Conservation (phyloP, 805 yeast species). For the Saturnispora dispora region DNA sequence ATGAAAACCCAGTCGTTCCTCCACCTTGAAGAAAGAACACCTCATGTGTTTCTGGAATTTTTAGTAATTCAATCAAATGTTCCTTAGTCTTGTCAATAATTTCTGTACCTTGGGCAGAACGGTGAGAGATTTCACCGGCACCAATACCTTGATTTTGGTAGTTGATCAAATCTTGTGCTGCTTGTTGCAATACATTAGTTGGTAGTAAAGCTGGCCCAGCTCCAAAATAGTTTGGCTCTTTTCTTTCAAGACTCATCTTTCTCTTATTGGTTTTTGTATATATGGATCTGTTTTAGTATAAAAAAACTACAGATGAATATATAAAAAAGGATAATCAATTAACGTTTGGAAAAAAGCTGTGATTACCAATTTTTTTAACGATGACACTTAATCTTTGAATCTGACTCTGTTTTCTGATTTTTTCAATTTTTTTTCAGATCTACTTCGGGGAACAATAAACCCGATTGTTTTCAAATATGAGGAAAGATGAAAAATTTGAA, state of each 20-base stretch:
- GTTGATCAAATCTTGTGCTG: conserved; percentile 73
- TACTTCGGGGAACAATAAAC: not conserved
- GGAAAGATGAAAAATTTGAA: not conserved
- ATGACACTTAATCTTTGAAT: not conserved
- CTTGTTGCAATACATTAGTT: conserved; percentile 72
- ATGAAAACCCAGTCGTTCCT: conserved; percentile 92
- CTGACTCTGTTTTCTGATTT: not conserved
- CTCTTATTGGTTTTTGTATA: not conserved
- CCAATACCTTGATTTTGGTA: conserved; percentile 72
- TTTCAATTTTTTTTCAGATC: not conserved
- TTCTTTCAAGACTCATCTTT: conserved; percentile 42
- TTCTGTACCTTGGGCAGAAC: conserved; percentile 72
- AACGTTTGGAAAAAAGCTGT: not conserved
- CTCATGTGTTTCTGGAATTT: conserved; percentile 87
- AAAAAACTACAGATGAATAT: not conserved
- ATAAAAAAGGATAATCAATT: not conserved
- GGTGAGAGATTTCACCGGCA: conserved; percentile 92
- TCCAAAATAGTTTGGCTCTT: conserved; percentile 78
- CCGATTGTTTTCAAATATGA: too few species aligned
- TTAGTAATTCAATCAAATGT: conserved; percentile 52
- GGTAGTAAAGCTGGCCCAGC: conserved; percentile 99
- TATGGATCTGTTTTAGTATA: too few species aligned
- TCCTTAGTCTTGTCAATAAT: conserved; percentile 72
- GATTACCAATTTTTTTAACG: not conserved
- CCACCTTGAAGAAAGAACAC: conserved; percentile 97